Evolutionary conservation across 2,329 filamentous ascomycete species (phyloP), one percentile per base, ranked within the genome.

Genomic region (Botrytis sinoallii): DNA sequence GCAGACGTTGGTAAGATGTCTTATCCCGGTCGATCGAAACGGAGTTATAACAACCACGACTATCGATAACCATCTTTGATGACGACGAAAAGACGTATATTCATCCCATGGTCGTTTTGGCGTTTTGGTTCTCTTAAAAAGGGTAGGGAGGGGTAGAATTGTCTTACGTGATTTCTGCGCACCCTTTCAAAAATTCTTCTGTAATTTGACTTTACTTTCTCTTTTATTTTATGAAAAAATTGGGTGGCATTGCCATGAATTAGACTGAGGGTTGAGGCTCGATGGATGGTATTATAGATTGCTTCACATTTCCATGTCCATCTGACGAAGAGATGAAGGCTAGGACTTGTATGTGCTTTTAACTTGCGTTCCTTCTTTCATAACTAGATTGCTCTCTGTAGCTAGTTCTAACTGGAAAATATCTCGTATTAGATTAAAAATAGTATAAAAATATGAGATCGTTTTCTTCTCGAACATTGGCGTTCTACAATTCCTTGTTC

Each of bases 1-100:
- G 83, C 83, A 85, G 87, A 79, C 86, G 87, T 81, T 90, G 88
- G 88, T 90, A 87, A 77, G 80, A 73, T 67, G 55, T 66, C 64
- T 25, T 16, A 69, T 61, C 63, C 64, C 52, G 29, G 65, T 48
- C 42, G 55, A 75, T 73, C 67, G 71, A 74, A 60, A 75, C 73
- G 75, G 46, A 55, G 29, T 60, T 35, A 32, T 69, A 22, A 44
- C 46, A 46, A 42, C 48, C 40, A 55, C 71, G 73, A 61, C 68
- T 70, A 76, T 57, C 73, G 73, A 71, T 75, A 73, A 73, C 74
- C 60, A 65, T 48, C 57, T 14, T 55, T 67, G 73, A 61, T 63
- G 46, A 57, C 32, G 68, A 71, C 68, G 71, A 73, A 68, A 67
- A 75, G 25, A 74, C 69, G 65, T 76, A 77, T 76, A 79, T 79